Conservation (phyloP, 2,329 filamentous ascomycete genomes). For the Alternaria burnsii region DNA sequence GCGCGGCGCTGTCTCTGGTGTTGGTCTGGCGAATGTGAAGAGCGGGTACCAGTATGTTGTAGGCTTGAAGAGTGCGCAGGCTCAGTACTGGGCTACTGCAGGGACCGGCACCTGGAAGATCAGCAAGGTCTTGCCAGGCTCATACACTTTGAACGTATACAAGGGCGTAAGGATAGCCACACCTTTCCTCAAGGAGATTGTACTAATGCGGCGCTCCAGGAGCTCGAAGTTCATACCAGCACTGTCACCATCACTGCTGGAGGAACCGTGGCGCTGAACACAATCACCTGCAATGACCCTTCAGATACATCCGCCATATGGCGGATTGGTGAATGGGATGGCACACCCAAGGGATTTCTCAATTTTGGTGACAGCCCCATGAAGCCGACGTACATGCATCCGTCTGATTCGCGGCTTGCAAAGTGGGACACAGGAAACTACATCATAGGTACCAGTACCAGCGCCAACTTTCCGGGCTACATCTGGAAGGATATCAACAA, state of each 20-base stretch:
- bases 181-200: neutral
- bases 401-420: slow-evolving; percentile 45
- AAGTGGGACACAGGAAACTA: slow-evolving; percentile 33
- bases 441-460: slow-evolving; percentile 27
- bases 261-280: slow-evolving; percentile 56
- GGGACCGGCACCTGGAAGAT: slow-evolving; percentile 61
- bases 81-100: slow-evolving; percentile 52
- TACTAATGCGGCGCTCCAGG: slow-evolving; percentile 13
- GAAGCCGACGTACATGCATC: slow-evolving; percentile 56
- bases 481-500: slow-evolving; percentile 57
- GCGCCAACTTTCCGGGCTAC: slow-evolving; percentile 50
- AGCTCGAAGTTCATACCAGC: slow-evolving; percentile 44
- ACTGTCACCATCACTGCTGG: slow-evolving; percentile 57
- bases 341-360: slow-evolving; percentile 64
- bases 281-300: slow-evolving; percentile 58
- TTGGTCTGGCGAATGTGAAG: slow-evolving; percentile 51
- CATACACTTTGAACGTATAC: slow-evolving; percentile 70
- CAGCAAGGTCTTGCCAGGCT: slow-evolving; percentile 69
- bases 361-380: slow-evolving; percentile 58
- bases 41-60: slow-evolving; percentile 52
- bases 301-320: slow-evolving; percentile 61
- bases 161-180: slow-evolving; percentile 48
- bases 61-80: slow-evolving; percentile 46
- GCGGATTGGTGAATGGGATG: slow-evolving; percentile 71
- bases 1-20: slow-evolving; percentile 30